Conservation (phyloP, 1,139 yeast genomes). For the Saccharomycopsis crataegensis region DNA sequence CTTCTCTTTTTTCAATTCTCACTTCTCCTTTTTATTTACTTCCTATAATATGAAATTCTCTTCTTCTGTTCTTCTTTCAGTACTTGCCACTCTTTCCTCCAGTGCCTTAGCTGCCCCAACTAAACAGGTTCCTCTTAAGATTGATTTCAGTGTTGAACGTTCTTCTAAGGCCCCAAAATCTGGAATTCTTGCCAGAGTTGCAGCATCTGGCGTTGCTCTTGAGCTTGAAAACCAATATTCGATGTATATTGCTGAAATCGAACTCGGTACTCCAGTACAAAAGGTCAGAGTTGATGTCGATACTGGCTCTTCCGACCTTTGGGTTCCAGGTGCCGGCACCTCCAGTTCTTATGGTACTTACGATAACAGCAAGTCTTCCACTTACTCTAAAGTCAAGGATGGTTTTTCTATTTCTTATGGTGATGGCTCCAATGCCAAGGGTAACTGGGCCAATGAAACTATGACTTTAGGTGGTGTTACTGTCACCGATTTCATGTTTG, state of each 20-base stretch:
- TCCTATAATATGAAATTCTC: conserved; percentile 14
- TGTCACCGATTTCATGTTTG: conserved; percentile 45
- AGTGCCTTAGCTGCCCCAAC: conserved; percentile 10
- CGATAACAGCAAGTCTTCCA: conserved; percentile 33
- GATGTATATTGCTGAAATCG: conserved; percentile 31
- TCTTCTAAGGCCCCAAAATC: background rate
- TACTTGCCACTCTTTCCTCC: conserved; percentile 10
- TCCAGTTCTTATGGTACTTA: conserved; percentile 38
- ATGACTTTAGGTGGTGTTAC: conserved; percentile 30
- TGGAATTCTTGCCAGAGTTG: conserved; percentile 41
- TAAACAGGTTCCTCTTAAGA: conserved; percentile 1
- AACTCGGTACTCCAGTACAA: conserved; percentile 47
- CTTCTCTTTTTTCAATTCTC: too few relatives aligned
- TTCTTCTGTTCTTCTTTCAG: conserved; percentile 7
- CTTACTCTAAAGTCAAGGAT: conserved; percentile 27
- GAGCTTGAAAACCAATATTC: conserved; percentile 11
- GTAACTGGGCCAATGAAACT: conserved; percentile 19
- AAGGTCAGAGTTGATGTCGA: conserved; percentile 48
- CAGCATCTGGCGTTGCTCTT: conserved; percentile 22
- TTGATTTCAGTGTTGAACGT: conserved; percentile 15
- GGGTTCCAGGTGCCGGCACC: conserved; percentile 37
- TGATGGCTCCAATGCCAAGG: conserved; percentile 21
- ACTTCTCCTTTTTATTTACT: too few relatives aligned
- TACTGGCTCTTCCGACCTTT: conserved; percentile 64
- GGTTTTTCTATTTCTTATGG: conserved; percentile 21